Evolutionary conservation across 805 yeast genomes (phyloP), one percentile per base, ranked within the genome.

Genomic region (Candida nonsorbophila): DNA sequence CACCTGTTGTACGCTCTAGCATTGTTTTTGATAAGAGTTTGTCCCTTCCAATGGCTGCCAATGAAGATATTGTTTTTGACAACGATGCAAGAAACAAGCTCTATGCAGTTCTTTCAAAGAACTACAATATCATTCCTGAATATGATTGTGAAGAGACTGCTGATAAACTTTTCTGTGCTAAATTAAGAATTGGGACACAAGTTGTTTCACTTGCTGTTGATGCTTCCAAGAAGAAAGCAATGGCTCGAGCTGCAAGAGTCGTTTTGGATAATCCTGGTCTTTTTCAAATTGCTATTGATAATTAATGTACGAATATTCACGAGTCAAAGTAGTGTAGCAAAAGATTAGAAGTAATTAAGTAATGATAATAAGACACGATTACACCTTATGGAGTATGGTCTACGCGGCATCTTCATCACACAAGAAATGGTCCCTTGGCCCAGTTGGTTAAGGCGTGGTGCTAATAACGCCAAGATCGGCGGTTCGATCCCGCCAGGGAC

Each of bases 401-500:
- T n/a, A n/a, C n/a, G n/a, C n/a, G n/a, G n/a, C n/a, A n/a, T n/a
- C n/a, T n/a, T n/a, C n/a, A n/a, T n/a, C n/a, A n/a, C n/a, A n/a
- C n/a, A n/a, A n/a, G n/a, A n/a, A n/a, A n/a, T n/a, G 69, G 69
- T 62, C 70, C 69, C 70, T 63, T 62, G 69, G 70, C 70, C 70
- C 63, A 63, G 70, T 63, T 62, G 69, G 70, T 63, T 62, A 63
- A 58, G 69, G 69, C 69, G 69, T 49, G 69, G 70, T 63, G 70
- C 69, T 63, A 63, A 63, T 62, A 63, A 63, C 69, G 68, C 70
- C 69, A 48, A 64, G 84, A 77, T 77, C 84, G 75, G 82, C 84
- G 74, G 84, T 77, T 77, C 84, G 84, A 77, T 76, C 84, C 84
- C 74, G 84, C 82, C 75, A 77, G 82, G 82, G 82, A 77, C 76